Conservation (phyloP, 1,284 basidiomycete genomes). For the Bjerkandera adusta region DNA sequence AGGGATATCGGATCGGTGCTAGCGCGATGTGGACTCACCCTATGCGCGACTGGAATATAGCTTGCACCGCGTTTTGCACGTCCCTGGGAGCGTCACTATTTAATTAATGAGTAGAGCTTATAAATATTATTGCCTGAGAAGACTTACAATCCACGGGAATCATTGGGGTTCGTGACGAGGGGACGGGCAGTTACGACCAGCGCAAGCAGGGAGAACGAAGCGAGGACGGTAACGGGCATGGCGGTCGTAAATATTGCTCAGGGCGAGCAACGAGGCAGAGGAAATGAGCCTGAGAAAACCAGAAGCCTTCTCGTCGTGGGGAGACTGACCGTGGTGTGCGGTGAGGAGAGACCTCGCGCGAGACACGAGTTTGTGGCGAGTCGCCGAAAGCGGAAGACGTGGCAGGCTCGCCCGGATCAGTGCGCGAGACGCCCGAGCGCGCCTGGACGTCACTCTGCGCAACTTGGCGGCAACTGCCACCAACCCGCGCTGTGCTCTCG, state of each 20-base stretch:
- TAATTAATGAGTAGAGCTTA: constrained; percentile 3
- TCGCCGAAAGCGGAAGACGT: not conserved
- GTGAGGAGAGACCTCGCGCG: not conserved
- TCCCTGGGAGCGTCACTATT: constrained; percentile 18
- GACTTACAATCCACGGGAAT: constrained; percentile 26
- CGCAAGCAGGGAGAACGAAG: constrained; percentile 41
- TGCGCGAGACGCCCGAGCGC: too few species aligned
- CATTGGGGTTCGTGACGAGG: constrained; percentile 24
- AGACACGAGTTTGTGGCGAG: not conserved
- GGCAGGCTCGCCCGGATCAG: too few species aligned
- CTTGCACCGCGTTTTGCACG: constrained; percentile 36
- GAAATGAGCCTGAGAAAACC: not conserved
- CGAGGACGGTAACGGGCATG: constrained; percentile 42
- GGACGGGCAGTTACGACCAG: constrained; percentile 46
- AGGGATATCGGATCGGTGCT: not conserved
- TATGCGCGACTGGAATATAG: constrained; percentile 35
- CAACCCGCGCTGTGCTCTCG: too few species aligned
- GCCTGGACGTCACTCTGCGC: too few species aligned
- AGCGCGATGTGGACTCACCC: constrained; percentile 31
- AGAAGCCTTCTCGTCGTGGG: not conserved
- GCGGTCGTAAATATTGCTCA: constrained; percentile 1
- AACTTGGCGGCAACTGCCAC: too few species aligned
- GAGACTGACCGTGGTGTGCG: constrained; percentile 1
- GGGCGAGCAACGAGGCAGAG: not conserved
- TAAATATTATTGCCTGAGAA: constrained; percentile 1